phyloP scores from a whole-genome alignment of 2,329 filamentous ascomycete species.

The Ophiostoma perfectum region DNA sequence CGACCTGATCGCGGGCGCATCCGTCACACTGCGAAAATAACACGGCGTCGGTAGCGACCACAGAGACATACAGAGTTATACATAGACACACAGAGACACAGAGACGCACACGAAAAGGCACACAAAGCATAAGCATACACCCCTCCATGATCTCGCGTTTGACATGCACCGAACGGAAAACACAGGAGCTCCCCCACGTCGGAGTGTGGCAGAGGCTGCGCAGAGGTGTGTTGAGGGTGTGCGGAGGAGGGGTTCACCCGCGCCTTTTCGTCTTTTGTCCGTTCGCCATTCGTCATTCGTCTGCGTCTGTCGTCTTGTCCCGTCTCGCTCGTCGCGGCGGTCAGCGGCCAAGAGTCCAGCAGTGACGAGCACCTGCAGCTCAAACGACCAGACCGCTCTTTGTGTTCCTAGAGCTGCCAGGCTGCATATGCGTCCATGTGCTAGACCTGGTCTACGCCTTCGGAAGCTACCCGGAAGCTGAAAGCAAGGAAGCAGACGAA shows the following conservation, averaged over 20 bases:
- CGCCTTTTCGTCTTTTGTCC: too few species aligned
- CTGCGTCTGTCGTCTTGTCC: too few species aligned
- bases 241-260: neutral
- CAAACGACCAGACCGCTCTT: constrained; percentile 5
- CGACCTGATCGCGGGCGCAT: neutral
- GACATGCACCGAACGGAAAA: neutral
- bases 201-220: neutral
- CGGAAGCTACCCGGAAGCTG: neutral
- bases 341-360: neutral
- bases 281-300: too few species aligned
- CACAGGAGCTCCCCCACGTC: constrained; percentile 9
- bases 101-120: neutral
- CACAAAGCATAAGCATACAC: neutral
- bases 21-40: constrained; percentile 3
- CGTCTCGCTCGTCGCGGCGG: neutral
- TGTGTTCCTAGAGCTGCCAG: neutral
- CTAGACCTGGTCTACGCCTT: neutral
- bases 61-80: neutral
- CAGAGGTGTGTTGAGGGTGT: neutral
- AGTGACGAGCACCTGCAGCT: neutral
- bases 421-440: neutral
- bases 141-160: constrained; percentile 9
- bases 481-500: neutral
- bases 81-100: neutral
- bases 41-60: neutral